phyloP scores from a whole-genome alignment of 2,329 filamentous ascomycete species.

The Microdochium paspali region DNA sequence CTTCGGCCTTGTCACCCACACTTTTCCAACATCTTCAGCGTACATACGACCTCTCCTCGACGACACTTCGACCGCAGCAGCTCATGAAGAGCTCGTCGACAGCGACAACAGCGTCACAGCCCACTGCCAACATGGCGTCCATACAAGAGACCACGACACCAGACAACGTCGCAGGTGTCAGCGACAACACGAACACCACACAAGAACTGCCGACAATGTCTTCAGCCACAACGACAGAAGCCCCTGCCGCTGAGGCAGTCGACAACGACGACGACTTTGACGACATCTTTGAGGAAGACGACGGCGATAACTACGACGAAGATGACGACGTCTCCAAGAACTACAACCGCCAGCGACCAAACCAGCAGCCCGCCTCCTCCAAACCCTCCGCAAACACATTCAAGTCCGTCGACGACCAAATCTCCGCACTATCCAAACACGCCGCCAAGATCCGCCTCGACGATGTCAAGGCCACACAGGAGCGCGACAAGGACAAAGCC shows the following conservation, averaged over 20 bases:
- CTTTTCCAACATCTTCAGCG: not conserved
- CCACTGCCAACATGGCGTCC: not conserved
- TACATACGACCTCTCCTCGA: not conserved
- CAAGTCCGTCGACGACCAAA: constrained; percentile 77
- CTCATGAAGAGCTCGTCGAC: not conserved
- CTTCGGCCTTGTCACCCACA: not conserved
- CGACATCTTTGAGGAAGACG: constrained; percentile 54
- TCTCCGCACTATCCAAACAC: constrained; percentile 74
- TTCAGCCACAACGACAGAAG: not conserved
- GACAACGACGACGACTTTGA: constrained; percentile 37
- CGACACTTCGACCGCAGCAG: not conserved
- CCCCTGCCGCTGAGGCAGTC: constrained; percentile 17
- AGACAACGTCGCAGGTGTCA: not conserved
- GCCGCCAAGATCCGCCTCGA: constrained; percentile 79
- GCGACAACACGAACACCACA: not conserved
- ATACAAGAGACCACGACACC: not conserved
- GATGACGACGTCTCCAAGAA: constrained; percentile 70
- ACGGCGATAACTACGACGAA: constrained; percentile 43
- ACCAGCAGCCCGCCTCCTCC: constrained; percentile 46
- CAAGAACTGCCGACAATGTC: not conserved
- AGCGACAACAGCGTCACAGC: not conserved
- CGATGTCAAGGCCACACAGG: constrained; percentile 43
- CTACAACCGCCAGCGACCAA: constrained; percentile 74
- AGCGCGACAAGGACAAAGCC: constrained; percentile 70
- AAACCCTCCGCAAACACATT: constrained; percentile 72